phyloP scores from a whole-genome alignment of 176 grass and related monocot genomes.

The Phyllostachys edulis region DNA sequence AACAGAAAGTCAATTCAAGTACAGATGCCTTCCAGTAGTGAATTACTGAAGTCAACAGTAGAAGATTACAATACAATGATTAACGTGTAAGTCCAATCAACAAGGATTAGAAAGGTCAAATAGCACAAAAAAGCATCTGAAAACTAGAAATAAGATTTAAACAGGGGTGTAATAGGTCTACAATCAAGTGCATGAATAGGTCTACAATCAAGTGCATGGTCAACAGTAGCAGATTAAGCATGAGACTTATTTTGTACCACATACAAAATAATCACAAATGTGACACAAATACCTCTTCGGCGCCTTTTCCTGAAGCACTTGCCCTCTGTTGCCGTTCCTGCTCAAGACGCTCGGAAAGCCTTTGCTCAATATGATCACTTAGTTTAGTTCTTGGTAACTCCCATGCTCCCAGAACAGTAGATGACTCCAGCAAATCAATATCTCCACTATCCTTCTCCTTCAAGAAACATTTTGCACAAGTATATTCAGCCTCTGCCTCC shows the following conservation, averaged over 20 bases:
- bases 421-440: constrained; percentile 33
- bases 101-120: neutral
- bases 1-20: neutral
- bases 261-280: constrained; percentile 7
- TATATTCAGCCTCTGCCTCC: constrained; percentile 65
- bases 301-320: constrained; percentile 44
- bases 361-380: constrained; percentile 87
- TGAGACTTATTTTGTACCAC: neutral
- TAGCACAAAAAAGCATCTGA: neutral
- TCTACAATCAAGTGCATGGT: neutral
- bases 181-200: neutral
- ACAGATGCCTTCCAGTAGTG: neutral
- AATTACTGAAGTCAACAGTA: neutral
- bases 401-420: constrained; percentile 58
- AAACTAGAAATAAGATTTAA: neutral
- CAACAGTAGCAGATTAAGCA: neutral
- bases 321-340: constrained; percentile 67
- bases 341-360: constrained; percentile 70
- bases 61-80: constrained; percentile 2
- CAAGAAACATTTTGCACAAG: constrained; percentile 78
- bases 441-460: constrained; percentile 59
- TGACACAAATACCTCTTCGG: constrained; percentile 66
- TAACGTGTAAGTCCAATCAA: neutral
- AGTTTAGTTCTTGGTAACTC: constrained; percentile 77
- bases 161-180: neutral